These are phyloP conservation scores for Solanum infundibuliforme DNA, from an alignment of 257 asterid genomes.

Conservation along the genomic window DNA sequence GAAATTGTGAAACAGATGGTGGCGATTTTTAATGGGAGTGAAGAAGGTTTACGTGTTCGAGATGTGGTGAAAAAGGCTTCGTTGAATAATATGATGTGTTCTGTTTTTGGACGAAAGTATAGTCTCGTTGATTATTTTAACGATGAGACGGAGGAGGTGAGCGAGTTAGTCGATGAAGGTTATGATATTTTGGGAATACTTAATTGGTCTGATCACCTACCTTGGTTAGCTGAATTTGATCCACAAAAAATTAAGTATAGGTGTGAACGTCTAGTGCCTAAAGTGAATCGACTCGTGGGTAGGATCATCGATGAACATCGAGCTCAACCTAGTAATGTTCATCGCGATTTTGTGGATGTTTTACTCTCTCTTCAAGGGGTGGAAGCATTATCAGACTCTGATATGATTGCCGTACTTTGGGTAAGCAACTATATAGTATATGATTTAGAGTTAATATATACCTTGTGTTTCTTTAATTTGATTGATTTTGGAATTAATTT, in stretches of 20 bases:
- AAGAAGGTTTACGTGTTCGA: conserved; percentile 2
- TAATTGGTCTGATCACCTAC: conserved; percentile 56
- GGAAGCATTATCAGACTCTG: background rate
- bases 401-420: conserved; percentile 21
- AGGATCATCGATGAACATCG: conserved; percentile 33
- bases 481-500: background rate
- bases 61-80: conserved; percentile 35
- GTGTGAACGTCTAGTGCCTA: conserved; percentile 34
- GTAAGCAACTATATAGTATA: background rate
- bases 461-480: background rate
- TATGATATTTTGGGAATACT: conserved; percentile 50
- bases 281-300: conserved; percentile 35
- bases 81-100: conserved; percentile 38
- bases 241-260: conserved; percentile 26
- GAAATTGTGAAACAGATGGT: conserved; percentile 12
- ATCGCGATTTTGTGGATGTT: conserved; percentile 15
- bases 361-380: conserved; percentile 5
- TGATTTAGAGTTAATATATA: background rate
- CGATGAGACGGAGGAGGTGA: conserved; percentile 23
- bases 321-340: background rate
- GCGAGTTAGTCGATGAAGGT: conserved; percentile 49
- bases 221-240: conserved; percentile 43
- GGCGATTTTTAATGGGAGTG: background rate
- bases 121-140: conserved; percentile 12
- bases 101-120: conserved; percentile 43